Percentiles rank a stretch among this genome's conserved stretches.
Conservation (phyloP, 305 asterid species). For the Fraxinus sp. region DNA sequence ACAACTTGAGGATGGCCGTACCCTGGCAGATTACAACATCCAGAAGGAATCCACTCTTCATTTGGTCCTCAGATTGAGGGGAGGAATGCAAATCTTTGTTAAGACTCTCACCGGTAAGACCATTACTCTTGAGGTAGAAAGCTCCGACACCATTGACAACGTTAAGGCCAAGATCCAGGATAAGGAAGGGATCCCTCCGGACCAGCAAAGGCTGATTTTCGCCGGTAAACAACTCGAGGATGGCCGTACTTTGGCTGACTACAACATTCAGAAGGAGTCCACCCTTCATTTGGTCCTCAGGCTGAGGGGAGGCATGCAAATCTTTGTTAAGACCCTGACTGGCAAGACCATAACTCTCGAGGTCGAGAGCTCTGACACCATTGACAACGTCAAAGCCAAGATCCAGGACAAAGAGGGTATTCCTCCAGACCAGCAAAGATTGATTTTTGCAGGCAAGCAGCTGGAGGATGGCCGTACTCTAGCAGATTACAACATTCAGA, state of each 20-base stretch:
- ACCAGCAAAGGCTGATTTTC: constrained; percentile 40
- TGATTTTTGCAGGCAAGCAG: constrained; percentile 45
- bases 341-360: constrained; percentile 47
- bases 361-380: constrained; percentile 50
- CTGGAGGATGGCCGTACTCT: constrained; percentile 44
- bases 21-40: constrained; percentile 47
- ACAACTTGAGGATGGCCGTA: constrained; percentile 48
- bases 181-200: constrained; percentile 45
- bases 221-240: constrained; percentile 53
- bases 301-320: constrained; percentile 52
- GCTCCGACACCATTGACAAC: constrained; percentile 51
- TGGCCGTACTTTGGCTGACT: constrained; percentile 47
- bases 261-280: constrained; percentile 44
- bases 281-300: constrained; percentile 43
- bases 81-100: constrained; percentile 60
- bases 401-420: constrained; percentile 51
- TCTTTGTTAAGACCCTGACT: constrained; percentile 43
- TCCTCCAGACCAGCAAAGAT: constrained; percentile 50
- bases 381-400: constrained; percentile 47
- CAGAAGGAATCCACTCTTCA: constrained; percentile 46
- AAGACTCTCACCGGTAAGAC: constrained; percentile 55
- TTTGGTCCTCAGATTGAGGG: constrained; percentile 45
- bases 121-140: constrained; percentile 50
- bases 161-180: constrained; percentile 48
- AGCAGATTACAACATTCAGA: constrained; percentile 49